Base-by-base conservation (phyloP, 148 eudicot species). In the Arctostaphylos glauca region DNA sequence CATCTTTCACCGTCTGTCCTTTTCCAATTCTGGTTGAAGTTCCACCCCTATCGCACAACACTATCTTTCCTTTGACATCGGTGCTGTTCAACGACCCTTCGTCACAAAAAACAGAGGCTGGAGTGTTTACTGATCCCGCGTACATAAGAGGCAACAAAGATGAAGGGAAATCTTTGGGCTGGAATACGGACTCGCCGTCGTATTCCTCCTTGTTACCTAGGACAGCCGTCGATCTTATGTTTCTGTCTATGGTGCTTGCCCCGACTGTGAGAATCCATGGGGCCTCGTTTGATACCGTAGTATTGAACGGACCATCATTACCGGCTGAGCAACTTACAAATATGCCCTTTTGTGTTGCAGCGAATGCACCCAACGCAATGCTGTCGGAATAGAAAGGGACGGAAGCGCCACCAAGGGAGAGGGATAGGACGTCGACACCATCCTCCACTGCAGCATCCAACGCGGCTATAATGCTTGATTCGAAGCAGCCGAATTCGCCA, bases 321-420 rank as follows among this genome's bases (percentile, higher is more conserved):
- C 95, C 97, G 0, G 94, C 95, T 0, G 97, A 87, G 25, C 87
- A 87, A 12, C 94, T 88, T 5, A 92, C 91, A 70, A 93, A 85
- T 3, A 91, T 83, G 0, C 97, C 95, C 56, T 87, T 87, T 18
- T 87, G 86, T 31, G 83, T 68, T 44, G 95, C 97, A 6, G 81
- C 84, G 78, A 90, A 93, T 8, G 93, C 60, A 1, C 88, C 93
- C 6, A 92, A 8, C 0, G 90, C 87, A 2, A 87, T 38, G 3
- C 43, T 41, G 38, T 89, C 90, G 0, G 8, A 1, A 18, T 76
- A 80, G n/a, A 89, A 90, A 0, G 60, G 80, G 2, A 1, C 3
- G 0, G 84, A 6, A 0, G 9, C 9, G 0, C 83, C 80, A 2
- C 93, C 93, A 5, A 93, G 25, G 3, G 96, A 93, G 18, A 93